Base-by-base conservation (phyloP, 176 grass and related monocot genomes). In the Urochloa ruziziensis region DNA sequence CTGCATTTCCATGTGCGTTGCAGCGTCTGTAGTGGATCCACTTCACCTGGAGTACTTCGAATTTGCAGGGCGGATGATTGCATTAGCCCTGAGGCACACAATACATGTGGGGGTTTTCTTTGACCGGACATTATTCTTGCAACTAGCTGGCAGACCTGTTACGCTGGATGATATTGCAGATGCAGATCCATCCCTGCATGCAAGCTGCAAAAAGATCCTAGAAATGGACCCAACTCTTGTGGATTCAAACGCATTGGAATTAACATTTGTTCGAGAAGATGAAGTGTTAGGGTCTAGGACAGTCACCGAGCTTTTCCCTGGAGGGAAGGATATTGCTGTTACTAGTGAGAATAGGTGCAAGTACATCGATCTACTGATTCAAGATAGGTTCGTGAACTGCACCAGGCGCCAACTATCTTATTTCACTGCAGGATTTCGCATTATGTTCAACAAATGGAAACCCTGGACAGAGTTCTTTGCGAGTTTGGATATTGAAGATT, bases 201-300 rank as follows among this genome's bases (percentile, higher is more conserved):
- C 39, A 7, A 89, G 94, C 79, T 93, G 83, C 75, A 91, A 62
- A 75, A 81, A 87, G 9, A 89, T 96, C 82, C 71, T 96, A 29
- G 86, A 96, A 73, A 93, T 96, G 94, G 86, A 93, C 35, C 56
- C 83, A 15, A 78, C 35, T 10, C 46, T 96, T 66, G 49, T 96
- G 13, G 91, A 96, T 82, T 93, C 88, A 82, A 71, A 96, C 43
- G 77, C 12, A 18, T 23, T 96, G 48, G 88, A 78, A 10, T 80
- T 96, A 25, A 93, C 88, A 64, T 96, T 96, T 70, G 71, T 62
- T 34, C 76, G 77, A 79, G 91, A 96, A 83, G 48, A 73, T 13
- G 88, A 68, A 6, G 74, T 71, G 58, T 40, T 80, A 35, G 89
- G 91, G 5, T 80, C 77, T 23, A 46, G 75, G 56, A 87, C 58